Evolutionary conservation across 148 eudicot species (phyloP).

Genomic region (Vaccinium myrtillus): DNA sequence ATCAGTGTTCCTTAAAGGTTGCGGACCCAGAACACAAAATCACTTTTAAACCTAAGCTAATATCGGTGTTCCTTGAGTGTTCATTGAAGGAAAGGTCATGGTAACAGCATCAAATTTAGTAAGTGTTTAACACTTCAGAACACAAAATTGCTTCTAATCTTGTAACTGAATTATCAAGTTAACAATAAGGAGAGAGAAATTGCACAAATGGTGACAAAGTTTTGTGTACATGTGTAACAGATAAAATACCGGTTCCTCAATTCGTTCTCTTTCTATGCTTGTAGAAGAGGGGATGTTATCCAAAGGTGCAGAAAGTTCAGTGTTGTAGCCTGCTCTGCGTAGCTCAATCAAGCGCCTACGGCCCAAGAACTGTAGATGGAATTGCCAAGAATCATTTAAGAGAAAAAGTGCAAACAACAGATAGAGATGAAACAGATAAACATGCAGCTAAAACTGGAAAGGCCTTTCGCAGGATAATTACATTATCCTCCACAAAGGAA

Average conservation of each 20-base stretch:
- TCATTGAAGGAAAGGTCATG: background rate
- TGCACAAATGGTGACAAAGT: background rate
- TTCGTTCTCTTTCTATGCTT: constrained; percentile 67
- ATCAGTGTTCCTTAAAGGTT: background rate
- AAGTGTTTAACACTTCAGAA: background rate
- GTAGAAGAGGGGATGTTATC: constrained; percentile 79
- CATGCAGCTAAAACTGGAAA: background rate
- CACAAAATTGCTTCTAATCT: background rate
- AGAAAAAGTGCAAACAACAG: constrained; percentile 6
- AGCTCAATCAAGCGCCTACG: constrained; percentile 83
- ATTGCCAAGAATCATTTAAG: constrained; percentile 14
- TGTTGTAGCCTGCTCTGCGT: constrained; percentile 81
- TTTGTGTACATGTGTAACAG: background rate
- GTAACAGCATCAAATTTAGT: background rate
- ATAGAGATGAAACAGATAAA: background rate
- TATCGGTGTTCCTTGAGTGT: background rate
- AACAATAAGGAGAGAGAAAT: background rate
- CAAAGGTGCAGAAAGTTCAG: constrained; percentile 73
- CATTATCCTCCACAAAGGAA: constrained; percentile 82
- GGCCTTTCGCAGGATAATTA: constrained; percentile 24
- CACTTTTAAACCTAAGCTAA: background rate
- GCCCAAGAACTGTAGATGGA: constrained; percentile 63
- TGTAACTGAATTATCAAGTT: background rate
- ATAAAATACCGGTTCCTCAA: constrained; percentile 75
- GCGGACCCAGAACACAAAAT: no score